These are phyloP conservation scores for Penicillium glabrum DNA, from an alignment of 2,329 filamentous ascomycete genomes.

Conservation along the genomic window DNA sequence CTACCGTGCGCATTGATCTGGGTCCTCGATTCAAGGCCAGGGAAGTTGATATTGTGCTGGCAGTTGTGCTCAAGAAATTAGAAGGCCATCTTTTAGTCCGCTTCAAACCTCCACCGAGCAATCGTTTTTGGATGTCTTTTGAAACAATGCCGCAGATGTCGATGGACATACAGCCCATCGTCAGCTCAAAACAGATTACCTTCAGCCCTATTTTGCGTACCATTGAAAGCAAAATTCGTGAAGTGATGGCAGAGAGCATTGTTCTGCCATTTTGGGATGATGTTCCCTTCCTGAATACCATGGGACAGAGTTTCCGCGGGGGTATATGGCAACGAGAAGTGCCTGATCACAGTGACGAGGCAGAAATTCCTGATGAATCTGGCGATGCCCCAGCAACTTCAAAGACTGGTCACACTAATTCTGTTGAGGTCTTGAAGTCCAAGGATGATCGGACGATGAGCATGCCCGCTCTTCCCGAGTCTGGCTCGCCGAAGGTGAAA, in stretches of 20 bases:
- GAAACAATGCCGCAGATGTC: slow-evolving; percentile 92
- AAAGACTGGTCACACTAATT: slow-evolving; percentile 18
- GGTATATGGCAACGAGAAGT: slow-evolving; percentile 68
- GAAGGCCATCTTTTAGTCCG: slow-evolving; percentile 83
- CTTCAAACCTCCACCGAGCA: slow-evolving; percentile 93
- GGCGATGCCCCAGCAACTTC: slow-evolving; percentile 22
- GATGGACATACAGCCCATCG: slow-evolving; percentile 90
- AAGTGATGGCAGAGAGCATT: slow-evolving; percentile 87
- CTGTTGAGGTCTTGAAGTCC: slow-evolving; percentile 28
- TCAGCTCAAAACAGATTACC: slow-evolving; percentile 92
- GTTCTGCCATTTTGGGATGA: slow-evolving; percentile 97
- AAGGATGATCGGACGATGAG: slow-evolving; percentile 38
- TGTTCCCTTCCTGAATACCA: slow-evolving; percentile 82
- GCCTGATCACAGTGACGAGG: slow-evolving; percentile 42
- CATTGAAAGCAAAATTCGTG: slow-evolving; percentile 92
- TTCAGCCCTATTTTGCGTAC: slow-evolving; percentile 88
- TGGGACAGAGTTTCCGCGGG: slow-evolving; percentile 74
- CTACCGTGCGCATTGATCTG: slow-evolving; percentile 89
- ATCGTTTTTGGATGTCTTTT: slow-evolving; percentile 94
- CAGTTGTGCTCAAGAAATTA: slow-evolving; percentile 78
- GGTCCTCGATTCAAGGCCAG: slow-evolving; percentile 84
- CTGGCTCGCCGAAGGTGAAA: slow-evolving; percentile 22
- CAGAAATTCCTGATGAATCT: slow-evolving; percentile 39
- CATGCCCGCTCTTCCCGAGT: slow-evolving; percentile 31
- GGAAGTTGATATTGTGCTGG: slow-evolving; percentile 85